Percentiles rank a stretch among this genome's conserved stretches.
phyloP scores from a whole-genome alignment of 805 yeast species.

The Wickerhamomyces sydowiorum region DNA sequence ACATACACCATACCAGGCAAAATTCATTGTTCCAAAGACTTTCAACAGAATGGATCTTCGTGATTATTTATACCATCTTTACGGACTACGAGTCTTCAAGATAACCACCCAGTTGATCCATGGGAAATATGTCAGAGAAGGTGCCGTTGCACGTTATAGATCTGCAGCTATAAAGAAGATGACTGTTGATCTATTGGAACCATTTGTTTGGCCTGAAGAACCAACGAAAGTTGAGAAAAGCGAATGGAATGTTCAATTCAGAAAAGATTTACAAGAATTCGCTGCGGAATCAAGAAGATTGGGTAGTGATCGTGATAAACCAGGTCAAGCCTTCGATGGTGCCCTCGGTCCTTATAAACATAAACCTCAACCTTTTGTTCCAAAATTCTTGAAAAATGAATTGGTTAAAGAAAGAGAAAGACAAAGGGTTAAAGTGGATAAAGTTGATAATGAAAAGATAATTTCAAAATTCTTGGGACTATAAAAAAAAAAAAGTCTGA shows the following conservation, averaged over 20 bases:
- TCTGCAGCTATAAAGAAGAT: conserved; percentile 83
- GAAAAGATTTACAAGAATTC: conserved; percentile 44
- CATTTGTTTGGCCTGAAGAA: conserved; percentile 90
- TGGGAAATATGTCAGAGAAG: conserved; percentile 59
- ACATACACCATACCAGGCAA: conserved; percentile 96
- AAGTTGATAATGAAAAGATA: conserved; percentile 16
- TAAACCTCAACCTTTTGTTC: conserved; percentile 61
- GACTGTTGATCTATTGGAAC: conserved; percentile 95
- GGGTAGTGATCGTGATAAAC: conserved; percentile 68
- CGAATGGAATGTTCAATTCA: conserved; percentile 34
- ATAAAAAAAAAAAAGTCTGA: not conserved
- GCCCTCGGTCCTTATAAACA: conserved; percentile 49
- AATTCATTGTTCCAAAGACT: conserved; percentile 87
- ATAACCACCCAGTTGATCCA: conserved; percentile 82
- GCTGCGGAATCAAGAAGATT: conserved; percentile 42
- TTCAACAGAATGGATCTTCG: conserved; percentile 93
- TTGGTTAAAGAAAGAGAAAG: conserved; percentile 37
- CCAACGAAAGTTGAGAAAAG: conserved; percentile 31
- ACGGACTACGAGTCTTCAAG: conserved; percentile 85
- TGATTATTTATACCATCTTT: conserved; percentile 86
- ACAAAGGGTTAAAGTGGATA: conserved; percentile 13
- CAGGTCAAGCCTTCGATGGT: conserved; percentile 73
- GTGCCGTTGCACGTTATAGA: conserved; percentile 64
- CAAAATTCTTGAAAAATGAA: conserved; percentile 39
- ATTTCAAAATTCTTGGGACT: conserved; percentile 17